Percentiles rank a stretch among this genome's conserved stretches.
Evolutionary conservation across 208 protist species (phyloP).

Genomic region (Dictyostelium gargantuum): DNA sequence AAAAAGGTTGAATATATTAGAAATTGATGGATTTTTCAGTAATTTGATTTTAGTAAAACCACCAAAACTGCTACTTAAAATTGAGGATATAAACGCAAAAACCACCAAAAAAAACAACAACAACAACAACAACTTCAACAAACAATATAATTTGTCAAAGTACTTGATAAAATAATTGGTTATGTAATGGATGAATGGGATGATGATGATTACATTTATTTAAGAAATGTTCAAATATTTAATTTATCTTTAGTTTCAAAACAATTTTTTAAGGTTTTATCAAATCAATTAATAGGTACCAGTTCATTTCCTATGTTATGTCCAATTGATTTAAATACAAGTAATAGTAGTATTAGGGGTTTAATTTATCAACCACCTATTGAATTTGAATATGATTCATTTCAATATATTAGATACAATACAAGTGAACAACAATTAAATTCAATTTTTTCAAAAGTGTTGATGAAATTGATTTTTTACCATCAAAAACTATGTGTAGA

Average conservation of each 20-base stretch:
- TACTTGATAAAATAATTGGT: neutral
- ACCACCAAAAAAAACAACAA: neutral
- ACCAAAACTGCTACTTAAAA: too few species aligned
- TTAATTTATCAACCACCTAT: neutral
- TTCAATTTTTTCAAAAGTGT: neutral
- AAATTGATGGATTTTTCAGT: too few species aligned
- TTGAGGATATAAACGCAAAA: too few species aligned
- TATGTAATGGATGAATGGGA: neutral
- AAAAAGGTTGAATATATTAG: neutral
- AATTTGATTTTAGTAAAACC: too few species aligned
- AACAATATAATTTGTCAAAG: neutral
- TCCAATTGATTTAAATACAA: neutral
- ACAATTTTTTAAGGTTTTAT: neutral
- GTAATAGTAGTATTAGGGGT: neutral
- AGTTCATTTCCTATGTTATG: neutral
- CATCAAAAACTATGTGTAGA: too few species aligned
- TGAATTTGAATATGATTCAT: neutral
- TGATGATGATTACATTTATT: neutral
- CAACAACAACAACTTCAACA: neutral
- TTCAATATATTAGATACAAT: neutral
- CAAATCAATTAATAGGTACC: neutral
- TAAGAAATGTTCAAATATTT: neutral
- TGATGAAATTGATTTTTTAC: neutral
- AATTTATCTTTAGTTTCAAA: neutral
- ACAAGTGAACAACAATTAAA: neutral